phyloP scores from a whole-genome alignment of 1,284 basidiomycete species.

The Ustilago cynodontis region DNA sequence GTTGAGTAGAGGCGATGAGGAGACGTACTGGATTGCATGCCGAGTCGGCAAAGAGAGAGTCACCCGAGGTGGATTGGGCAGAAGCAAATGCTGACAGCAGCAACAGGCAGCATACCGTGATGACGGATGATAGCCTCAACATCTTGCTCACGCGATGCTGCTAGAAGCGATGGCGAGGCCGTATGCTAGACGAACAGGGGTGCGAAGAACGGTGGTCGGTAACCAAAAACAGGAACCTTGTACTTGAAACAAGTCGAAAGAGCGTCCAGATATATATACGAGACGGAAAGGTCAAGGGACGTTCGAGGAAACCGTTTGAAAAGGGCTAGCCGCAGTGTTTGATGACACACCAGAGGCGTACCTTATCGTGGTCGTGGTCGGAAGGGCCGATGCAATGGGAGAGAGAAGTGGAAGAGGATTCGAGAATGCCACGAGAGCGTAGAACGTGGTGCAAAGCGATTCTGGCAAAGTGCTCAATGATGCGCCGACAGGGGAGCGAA shows the following conservation, averaged over 20 bases:
- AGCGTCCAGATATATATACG: conserved; percentile 8
- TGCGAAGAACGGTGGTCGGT: too few species aligned
- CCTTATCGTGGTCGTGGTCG: neutral
- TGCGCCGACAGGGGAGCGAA: neutral
- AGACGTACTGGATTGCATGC: conserved; percentile 44
- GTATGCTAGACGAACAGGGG: neutral
- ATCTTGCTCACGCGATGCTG: conserved; percentile 16
- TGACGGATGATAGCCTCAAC: conserved; percentile 16
- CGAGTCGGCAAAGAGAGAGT: conserved; percentile 29
- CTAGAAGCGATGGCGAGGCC: neutral
- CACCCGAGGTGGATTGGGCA: conserved; percentile 12
- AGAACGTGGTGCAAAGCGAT: neutral
- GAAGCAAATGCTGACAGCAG: conserved; percentile 13
- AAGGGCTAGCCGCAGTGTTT: neutral
- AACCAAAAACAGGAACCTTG: neutral
- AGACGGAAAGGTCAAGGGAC: neutral
- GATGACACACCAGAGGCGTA: conserved; percentile 8
- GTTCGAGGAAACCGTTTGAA: neutral
- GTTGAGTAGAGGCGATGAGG: neutral
- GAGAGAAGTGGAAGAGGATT: neutral
- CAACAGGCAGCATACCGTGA: conserved; percentile 23
- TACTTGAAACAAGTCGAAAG: neutral
- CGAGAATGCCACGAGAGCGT: neutral
- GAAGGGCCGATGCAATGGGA: conserved; percentile 2
- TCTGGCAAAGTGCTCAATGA: neutral